Base-by-base conservation (phyloP, 2,329 filamentous ascomycete species). In the Fragosphaeria purpurea region DNA sequence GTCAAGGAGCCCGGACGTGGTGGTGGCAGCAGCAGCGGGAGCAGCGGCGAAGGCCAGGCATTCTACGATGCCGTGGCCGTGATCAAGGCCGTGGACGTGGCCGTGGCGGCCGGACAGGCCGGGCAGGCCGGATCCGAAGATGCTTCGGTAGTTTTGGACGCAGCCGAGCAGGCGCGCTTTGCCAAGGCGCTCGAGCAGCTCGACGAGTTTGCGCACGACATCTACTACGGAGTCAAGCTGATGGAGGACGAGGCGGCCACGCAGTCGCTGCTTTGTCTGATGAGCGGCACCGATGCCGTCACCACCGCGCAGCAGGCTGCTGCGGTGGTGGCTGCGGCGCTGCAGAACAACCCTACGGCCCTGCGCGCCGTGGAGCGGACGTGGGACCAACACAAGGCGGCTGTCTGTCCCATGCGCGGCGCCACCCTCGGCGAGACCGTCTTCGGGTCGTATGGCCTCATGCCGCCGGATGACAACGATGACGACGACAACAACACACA, bases 191-290 rank as follows among this genome's bases (percentile, higher is more conserved):
- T 86, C 7, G 72, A 76, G 37, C 70, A 70, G 37, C 71, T 86
- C n/a, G 71, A 76, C 54, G 81, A 85, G 6, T 66, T 84, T 33
- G 76, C 81, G 0, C 81, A 85, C 62, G 82, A 85, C 63, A 79
- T 85, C 55, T 85, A 83, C 67, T 86, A 84, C 62, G 82, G 82
- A 8, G 67, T 81, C 13, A 77, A 82, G 61, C 73, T 85, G 52
- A 70, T 74, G 30, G 75, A 80, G 60, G 75, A 82, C 56, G 59
- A 67, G 3, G 71, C 73, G 2, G 74, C 74, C 2, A 57, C 82
- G 48, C 71, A 70, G 55, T 65, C 71, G n/a, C 70, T 85, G 2
- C 65, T 83, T 53, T 82, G 79, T 59, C 66, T 82, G 39, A 73
- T 80, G 63, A 65, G 64, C 33, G 43, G 48, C 41, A 43, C 51